These are phyloP conservation scores for Sugiyamaella qingdaonensis DNA, from an alignment of 805 yeast species.

Conservation along the genomic window DNA sequence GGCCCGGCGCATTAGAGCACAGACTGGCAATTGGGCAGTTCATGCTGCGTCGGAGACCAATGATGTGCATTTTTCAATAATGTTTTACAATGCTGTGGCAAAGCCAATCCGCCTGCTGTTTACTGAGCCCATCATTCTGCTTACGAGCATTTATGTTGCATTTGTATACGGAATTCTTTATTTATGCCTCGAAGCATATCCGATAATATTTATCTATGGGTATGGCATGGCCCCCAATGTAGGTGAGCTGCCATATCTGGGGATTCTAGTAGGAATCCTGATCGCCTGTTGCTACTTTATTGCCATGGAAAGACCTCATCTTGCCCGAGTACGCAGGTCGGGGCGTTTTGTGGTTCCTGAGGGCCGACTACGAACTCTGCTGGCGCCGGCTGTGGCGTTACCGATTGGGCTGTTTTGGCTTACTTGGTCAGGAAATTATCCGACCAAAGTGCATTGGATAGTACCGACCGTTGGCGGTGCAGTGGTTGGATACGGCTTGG, in stretches of 20 bases:
- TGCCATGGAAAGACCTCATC: slow-evolving; percentile 28
- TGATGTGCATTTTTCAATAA: slow-evolving; percentile 50
- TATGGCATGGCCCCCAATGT: slow-evolving; percentile 58
- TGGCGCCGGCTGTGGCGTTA: slow-evolving; percentile 62
- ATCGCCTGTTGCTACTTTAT: slow-evolving; percentile 30
- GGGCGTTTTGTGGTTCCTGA: slow-evolving; percentile 70
- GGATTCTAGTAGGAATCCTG: slow-evolving; percentile 65
- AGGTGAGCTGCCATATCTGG: slow-evolving; percentile 73
- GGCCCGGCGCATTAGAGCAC: slow-evolving; percentile 56
- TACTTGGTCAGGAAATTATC: slow-evolving; percentile 63
- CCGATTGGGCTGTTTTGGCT: slow-evolving; percentile 54
- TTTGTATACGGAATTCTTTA: slow-evolving; percentile 77
- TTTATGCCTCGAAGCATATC: slow-evolving; percentile 67
- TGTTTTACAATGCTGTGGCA: slow-evolving; percentile 54
- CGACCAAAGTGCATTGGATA: slow-evolving; percentile 44
- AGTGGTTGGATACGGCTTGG: slow-evolving; percentile 48
- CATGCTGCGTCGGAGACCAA: slow-evolving; percentile 69
- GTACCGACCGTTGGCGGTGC: slow-evolving; percentile 54
- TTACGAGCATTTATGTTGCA: slow-evolving; percentile 64
- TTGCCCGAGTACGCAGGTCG: slow-evolving; percentile 43
- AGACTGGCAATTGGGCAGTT: slow-evolving; percentile 77
- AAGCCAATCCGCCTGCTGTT: slow-evolving; percentile 65
- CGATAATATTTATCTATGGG: slow-evolving; percentile 51
- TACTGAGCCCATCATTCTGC: slow-evolving; percentile 64
- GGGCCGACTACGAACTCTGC: slow-evolving; percentile 72